Conservation (phyloP, 495 filamentous ascomycete genomes). For the Talaromyces nanjingensis region DNA sequence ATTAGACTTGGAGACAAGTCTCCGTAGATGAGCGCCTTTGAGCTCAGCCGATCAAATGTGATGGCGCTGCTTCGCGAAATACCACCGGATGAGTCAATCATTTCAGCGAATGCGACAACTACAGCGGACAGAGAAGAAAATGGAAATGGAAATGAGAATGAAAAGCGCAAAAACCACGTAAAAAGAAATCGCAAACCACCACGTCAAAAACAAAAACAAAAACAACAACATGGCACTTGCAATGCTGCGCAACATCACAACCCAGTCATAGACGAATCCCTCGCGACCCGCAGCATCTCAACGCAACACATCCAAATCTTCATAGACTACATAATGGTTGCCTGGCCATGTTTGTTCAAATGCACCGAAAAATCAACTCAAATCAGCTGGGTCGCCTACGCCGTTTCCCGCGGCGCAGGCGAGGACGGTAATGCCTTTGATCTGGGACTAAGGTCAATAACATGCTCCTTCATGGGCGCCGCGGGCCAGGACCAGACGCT, state of each 20-base stretch:
- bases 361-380: constrained; percentile 21
- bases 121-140: background rate
- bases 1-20: background rate
- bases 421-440: constrained; percentile 16
- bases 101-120: background rate
- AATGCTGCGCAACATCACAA: too few relatives aligned
- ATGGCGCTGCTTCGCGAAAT: background rate
- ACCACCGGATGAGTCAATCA: background rate
- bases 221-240: background rate
- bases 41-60: background rate
- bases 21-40: background rate
- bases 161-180: background rate
- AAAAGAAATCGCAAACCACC: background rate
- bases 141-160: background rate
- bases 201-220: background rate
- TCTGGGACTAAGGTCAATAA: constrained; percentile 20
- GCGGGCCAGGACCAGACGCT: constrained; percentile 14
- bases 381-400: constrained; percentile 25
- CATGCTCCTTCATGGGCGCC: constrained; percentile 17
- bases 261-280: constrained; percentile 13
- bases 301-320: constrained; percentile 22
- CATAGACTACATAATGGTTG: constrained; percentile 20
- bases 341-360: constrained; percentile 25
- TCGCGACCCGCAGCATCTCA: constrained; percentile 16
- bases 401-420: constrained; percentile 11